Evolutionary conservation across 2,329 filamentous ascomycete species (phyloP), one percentile per base, ranked within the genome.

Genomic region (Colletotrichum chrysophilum): DNA sequence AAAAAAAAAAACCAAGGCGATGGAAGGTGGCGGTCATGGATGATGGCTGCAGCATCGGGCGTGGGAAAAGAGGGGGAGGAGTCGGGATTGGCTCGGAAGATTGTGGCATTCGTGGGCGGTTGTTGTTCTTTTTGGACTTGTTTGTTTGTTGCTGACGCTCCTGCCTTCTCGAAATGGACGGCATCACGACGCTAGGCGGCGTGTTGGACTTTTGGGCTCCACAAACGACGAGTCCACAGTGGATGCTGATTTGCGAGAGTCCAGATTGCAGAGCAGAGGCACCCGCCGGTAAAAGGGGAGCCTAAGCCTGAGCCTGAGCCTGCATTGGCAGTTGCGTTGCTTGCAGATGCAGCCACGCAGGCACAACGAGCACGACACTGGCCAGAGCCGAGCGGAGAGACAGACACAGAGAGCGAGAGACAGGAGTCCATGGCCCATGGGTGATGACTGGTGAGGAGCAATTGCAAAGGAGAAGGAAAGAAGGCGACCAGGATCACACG

Each of bases 201-300:
- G 30, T 56, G 12, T 58, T 75, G 66, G 66, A 43, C 61, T 34
- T 32, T 52, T 30, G 28, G 36, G 34, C 34, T 7, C 64, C 70
- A 65, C 58, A 34, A 65, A 48, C 16, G 13, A 21, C 26, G 14
- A 58, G 58, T 16, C 43, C 18, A 16, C 24, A 21, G 64, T 74
- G 74, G 70, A 52, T 69, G 74, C 43, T 74, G 74, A 75, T 69
- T 76, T 76, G 65, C 65, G 58, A 73, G 65, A 73, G 65, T 38
- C 70, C 58, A 76, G 65, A 76, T 76, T 76, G 70, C 43, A 52
- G n/a, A 21, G 43, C 43, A 21, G 43, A 52, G 43, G 43, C n/a
- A 52, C 43, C 43, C 43, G 43, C 64, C 26, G 34, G n/a, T 28
- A 60, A 76, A 73, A 74, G 70, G 73, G 70, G 73, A 68, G 58